Evolutionary conservation across 331 rosid genomes (phyloP).

Genomic region (Erythrophleum ivorense): DNA sequence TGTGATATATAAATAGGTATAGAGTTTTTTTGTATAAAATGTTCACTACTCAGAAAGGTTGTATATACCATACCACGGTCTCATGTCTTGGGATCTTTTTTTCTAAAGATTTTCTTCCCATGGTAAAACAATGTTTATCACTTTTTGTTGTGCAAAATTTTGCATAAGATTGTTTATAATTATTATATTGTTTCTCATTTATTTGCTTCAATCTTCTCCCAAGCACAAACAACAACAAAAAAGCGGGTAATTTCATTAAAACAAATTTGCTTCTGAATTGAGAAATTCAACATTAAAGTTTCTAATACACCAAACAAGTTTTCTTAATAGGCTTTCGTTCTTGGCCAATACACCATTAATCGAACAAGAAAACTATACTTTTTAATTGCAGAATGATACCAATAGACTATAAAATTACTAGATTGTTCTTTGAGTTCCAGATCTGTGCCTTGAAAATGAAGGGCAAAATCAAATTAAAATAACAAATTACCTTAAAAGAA

Average conservation of each 20-base stretch:
- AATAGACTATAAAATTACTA: too few species aligned
- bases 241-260: neutral
- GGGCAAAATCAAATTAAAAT: too few species aligned
- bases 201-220: neutral
- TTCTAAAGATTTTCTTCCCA: neutral
- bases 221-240: neutral
- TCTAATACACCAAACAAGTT: too few species aligned
- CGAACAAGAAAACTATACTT: too few species aligned
- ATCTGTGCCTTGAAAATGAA: too few species aligned
- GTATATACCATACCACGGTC: constrained; percentile 27
- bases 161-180: neutral
- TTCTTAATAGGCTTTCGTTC: too few species aligned
- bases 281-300: too few species aligned
- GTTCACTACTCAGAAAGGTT: constrained; percentile 32
- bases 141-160: neutral
- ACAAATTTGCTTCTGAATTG: neutral
- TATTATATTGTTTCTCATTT: neutral
- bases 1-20: constrained; percentile 36
- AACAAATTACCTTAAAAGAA: neutral
- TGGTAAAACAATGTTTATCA: constrained; percentile 3
- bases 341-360: too few species aligned
- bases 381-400: too few species aligned
- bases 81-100: neutral
- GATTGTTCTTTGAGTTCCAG: too few species aligned
- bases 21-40: constrained; percentile 13